These are phyloP conservation scores for Fusarium dlaminii DNA, from an alignment of 2,329 filamentous ascomycete genomes.

Conservation along the genomic window DNA sequence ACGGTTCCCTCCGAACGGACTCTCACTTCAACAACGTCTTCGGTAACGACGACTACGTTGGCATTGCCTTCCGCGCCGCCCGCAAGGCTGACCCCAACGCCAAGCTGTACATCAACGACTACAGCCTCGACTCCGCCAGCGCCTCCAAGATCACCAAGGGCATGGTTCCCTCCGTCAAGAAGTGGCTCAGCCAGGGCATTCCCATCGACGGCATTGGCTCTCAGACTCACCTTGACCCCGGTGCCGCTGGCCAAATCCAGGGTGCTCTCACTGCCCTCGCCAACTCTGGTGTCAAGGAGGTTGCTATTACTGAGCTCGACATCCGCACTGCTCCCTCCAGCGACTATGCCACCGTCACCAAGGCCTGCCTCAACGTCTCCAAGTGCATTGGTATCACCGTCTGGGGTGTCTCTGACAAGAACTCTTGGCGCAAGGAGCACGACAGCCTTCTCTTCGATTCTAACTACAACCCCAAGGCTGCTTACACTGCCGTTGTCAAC, in stretches of 20 bases:
- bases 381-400: constrained; percentile 74
- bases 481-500: constrained; percentile 54
- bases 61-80: constrained; percentile 75
- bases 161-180: constrained; percentile 68
- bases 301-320: constrained; percentile 75
- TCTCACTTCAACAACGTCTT: constrained; percentile 74
- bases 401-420: constrained; percentile 63
- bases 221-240: constrained; percentile 61
- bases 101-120: constrained; percentile 81
- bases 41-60: constrained; percentile 75
- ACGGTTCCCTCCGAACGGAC: constrained; percentile 63
- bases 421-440: constrained; percentile 45
- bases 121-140: constrained; percentile 69
- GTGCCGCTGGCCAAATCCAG: constrained; percentile 48
- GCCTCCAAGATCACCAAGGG: constrained; percentile 67
- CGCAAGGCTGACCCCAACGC: constrained; percentile 71
- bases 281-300: constrained; percentile 61
- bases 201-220: constrained; percentile 63
- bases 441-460: constrained; percentile 65
- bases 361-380: constrained; percentile 65
- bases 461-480: constrained; percentile 60
- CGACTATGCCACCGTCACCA: constrained; percentile 68
- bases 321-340: constrained; percentile 65
- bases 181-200: constrained; percentile 68
- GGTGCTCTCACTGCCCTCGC: constrained; percentile 64